phyloP scores from a whole-genome alignment of 2,329 filamentous ascomycete species.

The Xylariaceae sp. region DNA sequence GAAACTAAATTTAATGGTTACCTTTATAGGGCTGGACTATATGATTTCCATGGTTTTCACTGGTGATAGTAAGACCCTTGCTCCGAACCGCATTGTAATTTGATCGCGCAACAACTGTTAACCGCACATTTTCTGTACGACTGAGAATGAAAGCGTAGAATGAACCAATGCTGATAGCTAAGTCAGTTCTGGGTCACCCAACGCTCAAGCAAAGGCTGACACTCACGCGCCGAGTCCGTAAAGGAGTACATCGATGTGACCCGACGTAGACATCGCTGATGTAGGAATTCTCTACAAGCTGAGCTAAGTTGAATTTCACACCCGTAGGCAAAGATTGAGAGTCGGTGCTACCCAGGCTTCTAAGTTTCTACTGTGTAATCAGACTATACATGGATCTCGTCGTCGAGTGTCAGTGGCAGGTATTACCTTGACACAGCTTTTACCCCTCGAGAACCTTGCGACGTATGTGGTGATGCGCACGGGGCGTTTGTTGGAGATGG shows the following conservation, averaged over 20 bases:
- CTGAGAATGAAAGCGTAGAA: slow-evolving; percentile 63
- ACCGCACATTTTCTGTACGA: slow-evolving; percentile 49
- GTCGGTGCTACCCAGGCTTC: no score
- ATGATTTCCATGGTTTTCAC: slow-evolving; percentile 61
- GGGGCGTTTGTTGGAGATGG: slow-evolving; percentile 11
- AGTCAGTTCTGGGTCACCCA: neutral
- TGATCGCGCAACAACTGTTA: slow-evolving; percentile 66
- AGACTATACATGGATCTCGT: no score
- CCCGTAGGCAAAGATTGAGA: no score
- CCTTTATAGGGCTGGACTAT: slow-evolving; percentile 53
- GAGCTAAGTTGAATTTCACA: no score
- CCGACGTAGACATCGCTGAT: neutral
- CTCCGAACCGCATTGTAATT: slow-evolving; percentile 62
- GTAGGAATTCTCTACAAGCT: no score
- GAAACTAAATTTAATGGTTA: slow-evolving; percentile 26
- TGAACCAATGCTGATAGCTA: slow-evolving; percentile 54
- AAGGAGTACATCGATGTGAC: slow-evolving; percentile 49
- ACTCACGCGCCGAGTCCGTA: slow-evolving; percentile 62
- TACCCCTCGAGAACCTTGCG: neutral
- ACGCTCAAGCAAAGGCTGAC: neutral
- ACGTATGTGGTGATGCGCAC: neutral
- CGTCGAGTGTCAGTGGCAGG: neutral
- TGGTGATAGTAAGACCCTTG: slow-evolving; percentile 59
- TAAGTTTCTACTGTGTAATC: no score
- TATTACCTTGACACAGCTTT: neutral